Evolutionary conservation across 768 basidiomycete genomes (phyloP).

Genomic region (Lactarius akahatsu): DNA sequence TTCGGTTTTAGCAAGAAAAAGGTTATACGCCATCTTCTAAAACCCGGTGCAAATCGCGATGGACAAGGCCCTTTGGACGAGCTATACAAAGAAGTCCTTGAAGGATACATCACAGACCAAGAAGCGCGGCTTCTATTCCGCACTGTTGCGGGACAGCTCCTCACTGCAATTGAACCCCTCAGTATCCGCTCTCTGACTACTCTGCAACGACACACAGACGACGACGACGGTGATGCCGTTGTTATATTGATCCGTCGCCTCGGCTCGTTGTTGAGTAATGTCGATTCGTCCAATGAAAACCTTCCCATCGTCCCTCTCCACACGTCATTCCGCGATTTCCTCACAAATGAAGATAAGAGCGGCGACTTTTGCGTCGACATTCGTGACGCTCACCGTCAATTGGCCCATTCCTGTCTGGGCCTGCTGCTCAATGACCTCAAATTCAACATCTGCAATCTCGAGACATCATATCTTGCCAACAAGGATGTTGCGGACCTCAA

Average conservation of each 20-base stretch:
- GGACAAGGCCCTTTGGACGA: not conserved
- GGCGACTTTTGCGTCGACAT: not conserved
- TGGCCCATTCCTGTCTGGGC: not conserved
- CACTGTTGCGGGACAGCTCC: conserved; percentile 1
- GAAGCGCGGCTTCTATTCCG: not conserved
- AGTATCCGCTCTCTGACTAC: not conserved
- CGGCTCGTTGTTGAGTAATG: conserved; percentile 7
- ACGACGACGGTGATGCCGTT: not conserved
- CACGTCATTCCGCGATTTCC: conserved; percentile 4
- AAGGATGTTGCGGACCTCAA: not conserved
- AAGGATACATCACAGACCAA: too few relatives aligned
- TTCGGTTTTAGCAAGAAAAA: too few relatives aligned
- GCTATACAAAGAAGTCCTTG: too few relatives aligned
- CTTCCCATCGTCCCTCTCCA: conserved; percentile 1
- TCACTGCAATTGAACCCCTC: not conserved
- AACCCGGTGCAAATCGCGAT: not conserved
- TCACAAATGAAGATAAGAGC: not conserved
- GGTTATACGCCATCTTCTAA: too few relatives aligned
- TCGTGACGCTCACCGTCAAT: not conserved
- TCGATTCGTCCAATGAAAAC: not conserved
- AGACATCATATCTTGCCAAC: conserved; percentile 1
- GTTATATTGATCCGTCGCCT: not conserved
- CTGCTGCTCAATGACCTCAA: not conserved
- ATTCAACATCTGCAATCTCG: conserved; percentile 13
- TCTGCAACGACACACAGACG: not conserved